Conservation (phyloP, 257 asterid species). For the Capsicum chinense region DNA sequence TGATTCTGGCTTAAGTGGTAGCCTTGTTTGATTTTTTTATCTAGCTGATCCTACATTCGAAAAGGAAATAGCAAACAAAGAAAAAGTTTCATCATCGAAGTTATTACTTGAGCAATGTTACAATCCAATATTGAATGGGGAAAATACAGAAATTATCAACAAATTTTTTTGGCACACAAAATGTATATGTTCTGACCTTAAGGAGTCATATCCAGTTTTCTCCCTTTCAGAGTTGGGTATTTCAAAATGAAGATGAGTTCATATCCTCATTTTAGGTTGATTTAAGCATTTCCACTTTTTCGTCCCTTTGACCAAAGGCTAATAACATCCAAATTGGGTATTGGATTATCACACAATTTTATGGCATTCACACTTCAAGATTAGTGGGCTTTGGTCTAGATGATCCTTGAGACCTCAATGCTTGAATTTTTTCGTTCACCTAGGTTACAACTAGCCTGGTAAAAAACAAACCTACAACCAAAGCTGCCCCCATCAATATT, state of each 20-base stretch:
- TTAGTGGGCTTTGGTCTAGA: constrained; percentile 38
- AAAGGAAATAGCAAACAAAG: no score
- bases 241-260: not conserved
- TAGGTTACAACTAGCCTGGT: constrained; percentile 84
- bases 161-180: not conserved
- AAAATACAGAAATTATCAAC: not conserved
- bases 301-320: constrained; percentile 9
- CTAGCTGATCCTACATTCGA: no score
- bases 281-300: constrained; percentile 27
- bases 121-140: no score
- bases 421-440: constrained; percentile 71
- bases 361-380: constrained; percentile 52
- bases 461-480: constrained; percentile 78
- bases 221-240: not conserved
- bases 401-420: constrained; percentile 38
- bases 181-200: not conserved
- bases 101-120: no score
- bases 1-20: no score
- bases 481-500: constrained; percentile 92
- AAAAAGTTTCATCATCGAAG: no score
- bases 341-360: not conserved
- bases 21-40: no score
- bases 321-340: not conserved
- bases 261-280: not conserved
- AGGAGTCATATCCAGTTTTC: not conserved